Base-by-base conservation (phyloP, 2,329 filamentous ascomycete genomes). In the Thielaviopsis euricoi region DNA sequence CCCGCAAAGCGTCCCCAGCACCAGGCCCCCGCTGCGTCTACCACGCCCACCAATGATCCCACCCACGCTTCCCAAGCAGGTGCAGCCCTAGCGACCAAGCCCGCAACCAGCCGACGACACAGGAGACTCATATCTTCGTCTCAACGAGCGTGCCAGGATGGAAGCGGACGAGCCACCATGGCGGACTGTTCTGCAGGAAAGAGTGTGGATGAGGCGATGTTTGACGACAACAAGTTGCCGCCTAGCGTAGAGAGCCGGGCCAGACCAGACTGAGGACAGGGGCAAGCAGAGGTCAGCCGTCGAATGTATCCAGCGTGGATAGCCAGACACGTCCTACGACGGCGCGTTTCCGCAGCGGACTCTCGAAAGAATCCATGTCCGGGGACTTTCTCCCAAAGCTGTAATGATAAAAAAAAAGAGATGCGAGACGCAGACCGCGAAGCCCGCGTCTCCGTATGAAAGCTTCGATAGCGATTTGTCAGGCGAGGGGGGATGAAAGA, bases 341-440 rank as follows among this genome's bases (percentile, higher is more conserved):
- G 90, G 89, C 88, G 90, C 89, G 87, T 96, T 95, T 94, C 89
- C 88, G 89, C 90, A 80, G 71, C 52, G 37, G 57, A 57, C 75
- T 71, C 56, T 74, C 53, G 37, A 56, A 46, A 49, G 43, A 55
- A 46, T 67, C 67, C 79, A 74, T 84, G 90, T 96, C 91, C 91
- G 91, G 91, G 91, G 91, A 97, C 91, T 97, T 97, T 97, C 91
- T 95, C 91, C 91, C 89, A 93, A 96, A 96, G 90, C 90, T 46
- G 15, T 22, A 43, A 40, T 12, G 22, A 5, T 19, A 21, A 68
- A 73, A 64, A 71, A 64, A 66, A 65, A 65, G 62, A 53, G 61
- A 57, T 53, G 17, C 25, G 7, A 37, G 49, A 26, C 12, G 48
- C 33, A 25, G 37, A 5, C 17, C 37, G 13, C n/a, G 3, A 43